Percentiles rank a stretch among this genome's conserved stretches.
Conservation (phyloP, 2,329 filamentous ascomycete genomes). For the Hymenoscyphus fructigenus region DNA sequence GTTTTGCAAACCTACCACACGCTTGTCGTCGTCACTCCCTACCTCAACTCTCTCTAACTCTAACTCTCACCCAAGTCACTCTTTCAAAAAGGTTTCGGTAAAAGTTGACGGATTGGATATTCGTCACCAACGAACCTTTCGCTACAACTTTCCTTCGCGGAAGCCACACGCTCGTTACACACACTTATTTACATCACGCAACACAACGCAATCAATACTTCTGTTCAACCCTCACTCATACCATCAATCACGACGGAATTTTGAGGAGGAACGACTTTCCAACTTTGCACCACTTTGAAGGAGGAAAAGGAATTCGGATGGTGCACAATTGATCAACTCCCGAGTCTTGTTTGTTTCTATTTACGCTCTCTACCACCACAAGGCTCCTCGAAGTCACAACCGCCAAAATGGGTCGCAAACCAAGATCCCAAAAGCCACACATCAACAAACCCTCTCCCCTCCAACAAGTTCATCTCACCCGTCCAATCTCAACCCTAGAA, state of each 20-base stretch:
- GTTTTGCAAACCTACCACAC: neutral
- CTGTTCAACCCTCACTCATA: neutral
- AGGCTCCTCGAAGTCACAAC: neutral
- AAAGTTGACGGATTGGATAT: slow-evolving; percentile 3
- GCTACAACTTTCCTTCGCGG: neutral
- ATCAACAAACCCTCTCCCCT: slow-evolving; percentile 34
- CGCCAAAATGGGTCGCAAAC: slow-evolving; percentile 25
- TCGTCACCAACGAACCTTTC: neutral
- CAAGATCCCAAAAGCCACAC: slow-evolving; percentile 22
- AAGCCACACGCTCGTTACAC: neutral
- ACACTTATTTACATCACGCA: neutral
- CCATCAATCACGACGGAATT: neutral
- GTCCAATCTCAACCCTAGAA: slow-evolving; percentile 22
- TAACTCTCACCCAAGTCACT: neutral
- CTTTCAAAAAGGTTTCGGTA: neutral
- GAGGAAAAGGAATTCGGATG: neutral
- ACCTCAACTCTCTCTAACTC: neutral
- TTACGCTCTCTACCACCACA: neutral
- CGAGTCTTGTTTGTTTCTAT: neutral
- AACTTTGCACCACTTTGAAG: neutral
- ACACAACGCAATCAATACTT: neutral
- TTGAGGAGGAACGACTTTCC: neutral
- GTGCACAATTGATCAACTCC: neutral
- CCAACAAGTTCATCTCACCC: slow-evolving; percentile 31
- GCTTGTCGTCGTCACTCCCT: neutral